Conservation (phyloP, 1,284 basidiomycete species). For the Rugosomyces carneus region DNA sequence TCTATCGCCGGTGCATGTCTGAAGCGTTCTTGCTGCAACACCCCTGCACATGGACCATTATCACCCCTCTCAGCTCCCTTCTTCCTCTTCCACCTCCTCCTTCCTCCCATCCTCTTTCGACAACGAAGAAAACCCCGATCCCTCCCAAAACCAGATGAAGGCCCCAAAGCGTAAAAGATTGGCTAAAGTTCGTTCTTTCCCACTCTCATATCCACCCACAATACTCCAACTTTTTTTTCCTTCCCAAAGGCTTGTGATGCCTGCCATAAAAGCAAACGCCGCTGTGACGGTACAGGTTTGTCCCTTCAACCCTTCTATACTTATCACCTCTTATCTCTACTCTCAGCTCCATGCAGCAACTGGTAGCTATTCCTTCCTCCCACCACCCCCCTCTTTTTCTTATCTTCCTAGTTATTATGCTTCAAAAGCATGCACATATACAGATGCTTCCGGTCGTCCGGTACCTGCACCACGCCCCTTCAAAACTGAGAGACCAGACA, state of each 20-base stretch:
- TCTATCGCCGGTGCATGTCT: constrained; percentile 21
- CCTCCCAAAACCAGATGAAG: constrained; percentile 33
- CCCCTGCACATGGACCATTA: constrained; percentile 24
- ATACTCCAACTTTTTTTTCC: constrained; percentile 16
- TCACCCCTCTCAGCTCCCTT: constrained; percentile 12
- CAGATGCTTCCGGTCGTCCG: constrained; percentile 68
- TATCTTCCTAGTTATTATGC: constrained; percentile 57
- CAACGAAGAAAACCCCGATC: constrained; percentile 27
- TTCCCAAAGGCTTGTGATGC: constrained; percentile 65
- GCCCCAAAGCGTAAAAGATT: constrained; percentile 62
- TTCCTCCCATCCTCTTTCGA: constrained; percentile 22
- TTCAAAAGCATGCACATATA: constrained; percentile 74
- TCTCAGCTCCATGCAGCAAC: constrained; percentile 70
- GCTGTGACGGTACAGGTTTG: constrained; percentile 75
- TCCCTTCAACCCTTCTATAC: constrained; percentile 16
- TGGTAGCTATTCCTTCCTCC: constrained; percentile 42
- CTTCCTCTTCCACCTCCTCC: constrained; percentile 18
- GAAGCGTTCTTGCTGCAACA: constrained; percentile 18
- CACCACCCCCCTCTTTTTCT: constrained; percentile 8
- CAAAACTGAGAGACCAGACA: constrained; percentile 30
- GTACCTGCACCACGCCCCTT: constrained; percentile 62
- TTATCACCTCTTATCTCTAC: constrained; percentile 9
- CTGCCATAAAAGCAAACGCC: constrained; percentile 76
- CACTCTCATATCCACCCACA: constrained; percentile 7
- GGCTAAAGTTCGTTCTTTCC: constrained; percentile 47